phyloP scores from a whole-genome alignment of 306 rosid species.

The Cucurbita moschata region DNA sequence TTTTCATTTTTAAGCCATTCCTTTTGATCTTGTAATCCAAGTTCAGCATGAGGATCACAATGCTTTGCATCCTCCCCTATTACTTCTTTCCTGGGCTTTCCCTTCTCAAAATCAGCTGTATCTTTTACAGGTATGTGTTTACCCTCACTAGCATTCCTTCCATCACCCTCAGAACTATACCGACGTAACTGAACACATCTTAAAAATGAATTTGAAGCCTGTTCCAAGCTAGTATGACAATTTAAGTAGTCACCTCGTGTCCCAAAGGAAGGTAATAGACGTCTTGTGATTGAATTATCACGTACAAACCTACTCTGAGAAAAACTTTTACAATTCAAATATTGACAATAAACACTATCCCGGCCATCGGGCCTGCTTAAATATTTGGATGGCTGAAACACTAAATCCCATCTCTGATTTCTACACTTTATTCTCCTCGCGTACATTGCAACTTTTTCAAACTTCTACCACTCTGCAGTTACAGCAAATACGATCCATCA shows the following conservation, averaged over 20 bases:
- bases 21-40: conserved; percentile 77
- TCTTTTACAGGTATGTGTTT: conserved; percentile 46
- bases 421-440: conserved; percentile 52
- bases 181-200: conserved; percentile 29
- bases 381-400: conserved; percentile 43
- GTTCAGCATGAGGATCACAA: conserved; percentile 47
- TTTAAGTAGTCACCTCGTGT: conserved; percentile 16
- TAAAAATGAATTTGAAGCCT: conserved; percentile 17
- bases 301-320: conserved; percentile 17
- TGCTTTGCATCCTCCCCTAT: conserved; percentile 27
- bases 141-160: conserved; percentile 69
- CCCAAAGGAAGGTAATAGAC: conserved; percentile 22
- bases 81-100: conserved; percentile 25
- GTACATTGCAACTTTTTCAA: conserved; percentile 47
- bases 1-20: conserved; percentile 77
- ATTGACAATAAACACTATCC: conserved; percentile 22
- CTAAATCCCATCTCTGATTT: conserved; percentile 50
- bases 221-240: conserved; percentile 18
- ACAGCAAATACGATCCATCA: not conserved
- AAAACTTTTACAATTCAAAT: conserved; percentile 16
- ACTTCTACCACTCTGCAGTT: conserved; percentile 12
- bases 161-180: conserved; percentile 81
- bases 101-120: conserved; percentile 35
- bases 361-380: conserved; percentile 25
- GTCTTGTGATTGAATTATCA: conserved; percentile 29